phyloP scores from a whole-genome alignment of 208 protist genomes.

The Leishmania turanica region DNA sequence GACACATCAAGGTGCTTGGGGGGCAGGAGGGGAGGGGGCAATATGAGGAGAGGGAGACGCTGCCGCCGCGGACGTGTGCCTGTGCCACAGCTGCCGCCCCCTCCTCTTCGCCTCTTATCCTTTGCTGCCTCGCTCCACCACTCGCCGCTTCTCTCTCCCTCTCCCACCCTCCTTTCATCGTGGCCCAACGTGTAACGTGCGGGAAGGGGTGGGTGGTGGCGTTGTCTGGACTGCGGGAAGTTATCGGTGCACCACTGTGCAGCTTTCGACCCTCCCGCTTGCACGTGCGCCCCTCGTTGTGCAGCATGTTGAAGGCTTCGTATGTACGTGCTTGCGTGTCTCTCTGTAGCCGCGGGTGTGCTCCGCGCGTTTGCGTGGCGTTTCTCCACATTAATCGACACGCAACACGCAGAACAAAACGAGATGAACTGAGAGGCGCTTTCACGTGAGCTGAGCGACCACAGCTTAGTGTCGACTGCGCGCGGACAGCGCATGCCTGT shows the following conservation, averaged over 20 bases:
- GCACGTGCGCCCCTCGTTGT: not conserved
- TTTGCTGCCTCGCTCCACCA: not conserved
- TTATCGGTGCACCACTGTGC: not conserved
- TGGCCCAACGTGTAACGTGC: not conserved
- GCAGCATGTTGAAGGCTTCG: not conserved
- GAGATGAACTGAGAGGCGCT: not conserved
- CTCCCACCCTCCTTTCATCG: not conserved
- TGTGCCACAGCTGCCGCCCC: not conserved
- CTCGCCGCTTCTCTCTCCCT: not conserved
- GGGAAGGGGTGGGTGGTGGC: not conserved
- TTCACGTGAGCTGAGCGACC: not conserved
- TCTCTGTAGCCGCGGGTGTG: not conserved
- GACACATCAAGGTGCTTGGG: not conserved
- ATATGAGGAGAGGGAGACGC: not conserved
- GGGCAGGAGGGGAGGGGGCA: not conserved
- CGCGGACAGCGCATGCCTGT: not conserved
- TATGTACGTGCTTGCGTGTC: not conserved
- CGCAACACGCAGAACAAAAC: not conserved
- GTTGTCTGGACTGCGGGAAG: not conserved
- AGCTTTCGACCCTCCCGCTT: not conserved
- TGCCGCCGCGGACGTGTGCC: not conserved
- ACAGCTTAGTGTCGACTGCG: not conserved
- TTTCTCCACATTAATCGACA: slow-evolving; percentile 1
- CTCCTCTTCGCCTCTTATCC: not conserved
- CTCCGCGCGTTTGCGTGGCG: not conserved